phyloP scores from a whole-genome alignment of 768 basidiomycete genomes.

The Chalciporus chontae region DNA sequence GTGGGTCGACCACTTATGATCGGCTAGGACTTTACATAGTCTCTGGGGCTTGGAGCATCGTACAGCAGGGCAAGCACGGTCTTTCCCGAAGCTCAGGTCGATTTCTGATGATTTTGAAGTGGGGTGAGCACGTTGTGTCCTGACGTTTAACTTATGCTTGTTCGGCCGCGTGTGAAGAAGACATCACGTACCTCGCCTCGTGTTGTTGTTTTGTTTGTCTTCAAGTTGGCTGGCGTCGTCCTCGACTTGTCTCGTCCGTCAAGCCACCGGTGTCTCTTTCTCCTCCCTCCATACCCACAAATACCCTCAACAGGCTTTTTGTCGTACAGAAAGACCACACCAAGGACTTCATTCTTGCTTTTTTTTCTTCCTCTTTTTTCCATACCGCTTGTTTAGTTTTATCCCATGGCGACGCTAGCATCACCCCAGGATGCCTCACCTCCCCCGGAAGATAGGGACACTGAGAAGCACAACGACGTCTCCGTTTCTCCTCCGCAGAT shows the following conservation, averaged over 20 bases:
- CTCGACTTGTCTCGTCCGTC: slow-evolving; percentile 16
- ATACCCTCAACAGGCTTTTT: slow-evolving; percentile 17
- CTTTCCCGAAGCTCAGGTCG: no score
- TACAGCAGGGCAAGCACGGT: no score
- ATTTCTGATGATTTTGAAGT: no score
- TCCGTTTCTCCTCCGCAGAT: slow-evolving; percentile 15
- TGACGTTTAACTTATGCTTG: no score
- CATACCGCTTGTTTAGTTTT: not conserved
- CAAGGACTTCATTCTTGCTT: not conserved
- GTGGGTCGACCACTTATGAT: no score
- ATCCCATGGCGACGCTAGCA: slow-evolving; percentile 22
- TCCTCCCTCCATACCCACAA: slow-evolving; percentile 25
- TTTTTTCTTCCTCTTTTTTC: slow-evolving; percentile 2
- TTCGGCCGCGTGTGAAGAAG: slow-evolving; percentile 17
- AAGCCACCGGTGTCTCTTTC: slow-evolving; percentile 7
- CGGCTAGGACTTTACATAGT: no score
- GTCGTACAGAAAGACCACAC: not conserved
- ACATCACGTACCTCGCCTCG: slow-evolving; percentile 29
- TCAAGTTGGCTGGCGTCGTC: slow-evolving; percentile 10
- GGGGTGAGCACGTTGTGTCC: not conserved
- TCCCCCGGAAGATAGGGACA: slow-evolving; percentile 11
- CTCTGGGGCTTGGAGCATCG: no score
- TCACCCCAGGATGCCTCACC: slow-evolving; percentile 15
- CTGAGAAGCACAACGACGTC: slow-evolving; percentile 21
- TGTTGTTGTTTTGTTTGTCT: slow-evolving; percentile 21